Conservation (phyloP, 2,329 filamentous ascomycete species). For the Boeremia lycopersici region DNA sequence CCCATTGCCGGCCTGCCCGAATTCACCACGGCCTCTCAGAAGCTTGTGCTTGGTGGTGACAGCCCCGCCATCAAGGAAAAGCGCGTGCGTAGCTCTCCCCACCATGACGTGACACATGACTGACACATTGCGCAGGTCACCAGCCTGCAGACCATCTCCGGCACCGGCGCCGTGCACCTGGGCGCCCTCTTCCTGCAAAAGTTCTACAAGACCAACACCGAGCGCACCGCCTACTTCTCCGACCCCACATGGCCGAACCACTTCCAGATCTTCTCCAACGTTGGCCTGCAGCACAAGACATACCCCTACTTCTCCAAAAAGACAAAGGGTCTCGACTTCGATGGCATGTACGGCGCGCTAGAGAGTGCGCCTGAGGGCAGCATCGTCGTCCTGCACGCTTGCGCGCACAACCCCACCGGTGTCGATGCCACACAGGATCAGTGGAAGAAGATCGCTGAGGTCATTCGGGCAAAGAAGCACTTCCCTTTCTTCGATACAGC, state of each 20-base stretch:
- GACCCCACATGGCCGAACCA: conserved; percentile 98
- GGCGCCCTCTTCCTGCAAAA: conserved; percentile 91
- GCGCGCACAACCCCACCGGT: conserved; percentile 97
- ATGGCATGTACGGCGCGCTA: conserved; percentile 79
- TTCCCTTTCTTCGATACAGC: conserved; percentile 99
- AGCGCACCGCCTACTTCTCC: conserved; percentile 84
- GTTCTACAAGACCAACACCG: conserved; percentile 74
- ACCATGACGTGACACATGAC: conserved; percentile 30
- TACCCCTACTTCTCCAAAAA: conserved; percentile 94
- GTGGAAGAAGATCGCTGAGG: conserved; percentile 84
- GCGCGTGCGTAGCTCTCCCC: conserved; percentile 59
- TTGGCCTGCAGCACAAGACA: conserved; percentile 74
- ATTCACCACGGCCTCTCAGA: conserved; percentile 89
- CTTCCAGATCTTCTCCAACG: conserved; percentile 96
- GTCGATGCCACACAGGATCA: conserved; percentile 93
- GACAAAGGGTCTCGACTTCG: conserved; percentile 90
- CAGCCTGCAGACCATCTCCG: conserved; percentile 93
- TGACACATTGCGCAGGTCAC: conserved; percentile 57
- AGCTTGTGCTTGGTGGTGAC: conserved; percentile 80
- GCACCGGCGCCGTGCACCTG: conserved; percentile 92
- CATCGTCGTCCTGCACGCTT: conserved; percentile 90
- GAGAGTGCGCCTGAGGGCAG: conserved; percentile 73
- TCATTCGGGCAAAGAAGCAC: conserved; percentile 79
- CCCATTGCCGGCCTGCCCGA: conserved; percentile 87
- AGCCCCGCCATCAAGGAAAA: conserved; percentile 85